Evolutionary conservation across 148 eudicot species (phyloP).

Genomic region (Fagopyrum esculentum): DNA sequence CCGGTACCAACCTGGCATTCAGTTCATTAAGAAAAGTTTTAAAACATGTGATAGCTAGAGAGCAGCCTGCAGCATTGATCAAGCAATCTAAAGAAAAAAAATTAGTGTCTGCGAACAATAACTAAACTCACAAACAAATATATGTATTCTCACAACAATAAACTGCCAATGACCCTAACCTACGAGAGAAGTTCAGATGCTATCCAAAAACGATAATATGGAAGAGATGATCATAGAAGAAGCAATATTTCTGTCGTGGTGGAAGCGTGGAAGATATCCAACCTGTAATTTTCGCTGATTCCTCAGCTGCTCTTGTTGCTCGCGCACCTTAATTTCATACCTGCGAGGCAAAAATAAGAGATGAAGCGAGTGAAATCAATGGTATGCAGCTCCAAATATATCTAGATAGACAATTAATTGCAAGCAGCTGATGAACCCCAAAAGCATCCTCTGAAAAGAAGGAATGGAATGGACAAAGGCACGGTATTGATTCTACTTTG

Average conservation of each 20-base stretch:
- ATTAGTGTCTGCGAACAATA: neutral
- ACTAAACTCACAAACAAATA: neutral
- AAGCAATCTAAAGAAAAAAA: neutral
- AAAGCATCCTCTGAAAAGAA: neutral
- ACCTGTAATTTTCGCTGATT: constrained; percentile 86
- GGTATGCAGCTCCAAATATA: neutral
- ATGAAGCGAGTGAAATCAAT: constrained; percentile 3
- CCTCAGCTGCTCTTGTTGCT: constrained; percentile 78
- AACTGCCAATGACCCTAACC: neutral
- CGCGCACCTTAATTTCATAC: constrained; percentile 88
- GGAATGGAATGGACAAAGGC: too few species aligned
- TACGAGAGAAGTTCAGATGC: neutral
- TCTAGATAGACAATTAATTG: neutral
- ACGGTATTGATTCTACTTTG: neutral
- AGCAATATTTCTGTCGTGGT: neutral
- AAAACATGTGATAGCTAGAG: neutral
- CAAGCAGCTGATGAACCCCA: neutral
- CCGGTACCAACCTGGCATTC: constrained; percentile 91
- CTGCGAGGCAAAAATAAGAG: constrained; percentile 26
- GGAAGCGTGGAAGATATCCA: constrained; percentile 10
- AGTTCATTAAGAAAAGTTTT: constrained; percentile 15
- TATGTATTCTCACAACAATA: neutral
- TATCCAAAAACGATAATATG: neutral
- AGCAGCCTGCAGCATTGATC: neutral
- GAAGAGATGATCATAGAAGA: neutral